These are phyloP conservation scores for Raddia distichophylla DNA, from an alignment of 176 grass and related monocot genomes.

Conservation along the genomic window DNA sequence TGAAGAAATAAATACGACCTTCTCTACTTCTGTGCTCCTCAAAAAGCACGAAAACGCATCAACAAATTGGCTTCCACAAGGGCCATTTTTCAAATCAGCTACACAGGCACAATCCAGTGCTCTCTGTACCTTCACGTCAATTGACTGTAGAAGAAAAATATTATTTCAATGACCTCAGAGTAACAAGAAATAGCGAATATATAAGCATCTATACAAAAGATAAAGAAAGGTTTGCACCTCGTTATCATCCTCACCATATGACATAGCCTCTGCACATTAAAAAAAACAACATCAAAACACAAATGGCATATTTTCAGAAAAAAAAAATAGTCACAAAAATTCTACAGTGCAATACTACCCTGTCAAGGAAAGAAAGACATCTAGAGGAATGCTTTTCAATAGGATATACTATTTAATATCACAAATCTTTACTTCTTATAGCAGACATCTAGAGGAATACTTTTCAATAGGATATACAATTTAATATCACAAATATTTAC, in stretches of 20 bases:
- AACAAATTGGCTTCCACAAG: constrained; percentile 76
- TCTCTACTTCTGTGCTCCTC: constrained; percentile 81
- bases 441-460: no score
- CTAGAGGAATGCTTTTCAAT: no score
- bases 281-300: constrained; percentile 47
- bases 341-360: no score
- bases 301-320: background rate
- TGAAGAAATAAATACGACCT: constrained; percentile 53
- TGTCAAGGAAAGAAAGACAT: no score
- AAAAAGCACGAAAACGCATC: constrained; percentile 92
- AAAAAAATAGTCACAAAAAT: no score
- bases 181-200: constrained; percentile 15
- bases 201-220: constrained; percentile 20
- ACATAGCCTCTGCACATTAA: constrained; percentile 71
- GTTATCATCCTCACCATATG: constrained; percentile 47
- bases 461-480: no score
- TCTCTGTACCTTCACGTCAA: constrained; percentile 80
- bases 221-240: constrained; percentile 55
- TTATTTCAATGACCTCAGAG: constrained; percentile 3
- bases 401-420: no score
- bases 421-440: no score
- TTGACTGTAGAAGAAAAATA: constrained; percentile 67
- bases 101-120: constrained; percentile 89
- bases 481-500: no score
- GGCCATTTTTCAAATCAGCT: constrained; percentile 88